A percentile compares a stretch with the other conserved stretches of the same genome.
Conservation (phyloP, 176 grass and related monocot genomes). For the Neostapfia colusana region DNA sequence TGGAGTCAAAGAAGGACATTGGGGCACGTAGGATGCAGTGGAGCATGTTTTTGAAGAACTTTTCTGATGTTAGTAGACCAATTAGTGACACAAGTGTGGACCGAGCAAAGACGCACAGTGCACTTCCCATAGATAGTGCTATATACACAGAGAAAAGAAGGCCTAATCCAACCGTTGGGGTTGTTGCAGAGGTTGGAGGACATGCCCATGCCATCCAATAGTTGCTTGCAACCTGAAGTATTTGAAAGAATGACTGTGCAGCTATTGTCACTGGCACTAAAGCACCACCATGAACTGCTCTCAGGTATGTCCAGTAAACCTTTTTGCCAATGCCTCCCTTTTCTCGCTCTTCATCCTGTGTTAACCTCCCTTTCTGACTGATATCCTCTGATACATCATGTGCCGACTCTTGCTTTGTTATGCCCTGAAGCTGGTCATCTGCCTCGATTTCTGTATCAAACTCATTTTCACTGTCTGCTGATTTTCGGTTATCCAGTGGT, state of each 20-base stretch:
- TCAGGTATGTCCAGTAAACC: slow-evolving; percentile 88
- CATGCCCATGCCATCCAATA: slow-evolving; percentile 97
- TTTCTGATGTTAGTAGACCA: slow-evolving; percentile 73
- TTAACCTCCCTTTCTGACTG: slow-evolving; percentile 74
- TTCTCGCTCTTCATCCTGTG: slow-evolving; percentile 93
- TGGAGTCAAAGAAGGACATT: slow-evolving; percentile 99
- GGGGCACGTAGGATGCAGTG: slow-evolving; percentile 74
- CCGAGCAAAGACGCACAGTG: slow-evolving; percentile 64
- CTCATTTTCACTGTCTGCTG: slow-evolving; percentile 46
- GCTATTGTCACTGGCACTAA: slow-evolving; percentile 67
- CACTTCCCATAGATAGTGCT: slow-evolving; percentile 62
- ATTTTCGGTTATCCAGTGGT: slow-evolving; percentile 27
- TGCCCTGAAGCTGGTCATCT: slow-evolving; percentile 54
- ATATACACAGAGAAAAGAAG: slow-evolving; percentile 74
- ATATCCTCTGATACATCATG: slow-evolving; percentile 65
- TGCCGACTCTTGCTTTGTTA: slow-evolving; percentile 81
- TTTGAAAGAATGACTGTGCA: slow-evolving; percentile 75
- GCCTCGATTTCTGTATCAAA: slow-evolving; percentile 50
- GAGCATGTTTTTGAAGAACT: slow-evolving; percentile 87
- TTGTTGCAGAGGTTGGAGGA: slow-evolving; percentile 57
- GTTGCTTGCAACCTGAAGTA: slow-evolving; percentile 89
- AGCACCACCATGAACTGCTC: slow-evolving; percentile 64
- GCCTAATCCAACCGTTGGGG: slow-evolving; percentile 52
- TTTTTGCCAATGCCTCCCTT: slow-evolving; percentile 82
- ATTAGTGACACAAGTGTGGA: slow-evolving; percentile 53